Percentiles rank a stretch among this genome's conserved stretches.
phyloP scores from a whole-genome alignment of 2,329 filamentous ascomycete genomes.

The Lomentospora prolificans region DNA sequence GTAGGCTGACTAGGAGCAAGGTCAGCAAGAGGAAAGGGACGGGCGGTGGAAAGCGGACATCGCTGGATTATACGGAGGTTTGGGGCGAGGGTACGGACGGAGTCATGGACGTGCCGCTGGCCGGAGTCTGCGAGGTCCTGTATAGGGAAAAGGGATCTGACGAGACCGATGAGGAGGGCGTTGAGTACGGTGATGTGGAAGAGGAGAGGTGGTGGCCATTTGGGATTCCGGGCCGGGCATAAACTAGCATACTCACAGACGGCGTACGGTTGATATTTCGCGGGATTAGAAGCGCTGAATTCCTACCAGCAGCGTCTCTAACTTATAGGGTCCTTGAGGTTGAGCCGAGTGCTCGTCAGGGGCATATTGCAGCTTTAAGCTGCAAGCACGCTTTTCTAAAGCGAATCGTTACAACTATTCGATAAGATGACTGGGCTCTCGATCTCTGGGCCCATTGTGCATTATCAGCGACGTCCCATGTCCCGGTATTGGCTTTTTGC shows the following conservation, averaged over 20 bases:
- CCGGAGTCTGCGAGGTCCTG: conserved; percentile 87
- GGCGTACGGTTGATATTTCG: not conserved
- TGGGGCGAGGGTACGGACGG: conserved; percentile 95
- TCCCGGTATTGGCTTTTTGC: no score
- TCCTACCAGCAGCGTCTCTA: not conserved
- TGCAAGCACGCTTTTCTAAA: no score
- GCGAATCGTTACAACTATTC: no score
- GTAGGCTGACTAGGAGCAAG: conserved; percentile 25
- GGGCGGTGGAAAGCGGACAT: conserved; percentile 19
- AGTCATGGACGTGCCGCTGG: conserved; percentile 92
- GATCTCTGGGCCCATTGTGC: no score
- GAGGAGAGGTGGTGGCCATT: conserved; percentile 1
- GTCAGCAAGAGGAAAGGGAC: conserved; percentile 10
- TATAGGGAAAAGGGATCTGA: conserved; percentile 55
- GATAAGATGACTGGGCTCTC: no score
- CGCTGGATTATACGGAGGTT: conserved; percentile 63
- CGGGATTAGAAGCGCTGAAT: not conserved
- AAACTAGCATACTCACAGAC: not conserved
- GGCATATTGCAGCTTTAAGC: no score
- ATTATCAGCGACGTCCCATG: no score
- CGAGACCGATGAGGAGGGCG: conserved; percentile 8
- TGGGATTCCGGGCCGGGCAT: not conserved
- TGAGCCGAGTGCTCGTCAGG: no score
- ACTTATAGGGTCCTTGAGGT: no score
- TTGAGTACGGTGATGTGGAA: not conserved